Conservation (phyloP, 495 filamentous ascomycete species). For the Penicillium flavigenum region DNA sequence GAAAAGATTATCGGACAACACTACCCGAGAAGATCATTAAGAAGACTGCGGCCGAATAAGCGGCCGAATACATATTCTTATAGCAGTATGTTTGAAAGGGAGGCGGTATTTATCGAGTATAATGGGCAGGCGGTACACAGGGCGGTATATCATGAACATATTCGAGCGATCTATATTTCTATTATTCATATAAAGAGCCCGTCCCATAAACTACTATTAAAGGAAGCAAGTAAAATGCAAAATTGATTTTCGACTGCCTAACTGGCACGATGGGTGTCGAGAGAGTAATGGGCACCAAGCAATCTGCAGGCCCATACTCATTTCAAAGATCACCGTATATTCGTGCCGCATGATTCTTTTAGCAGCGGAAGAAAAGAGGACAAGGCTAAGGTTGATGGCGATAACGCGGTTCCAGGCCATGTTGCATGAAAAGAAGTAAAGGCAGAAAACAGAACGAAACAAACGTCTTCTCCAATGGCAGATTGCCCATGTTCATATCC, state of each 20-base stretch:
- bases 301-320: neutral
- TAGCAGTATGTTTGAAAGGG: no score
- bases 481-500: conserved; percentile 1
- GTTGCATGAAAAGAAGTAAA: conserved; percentile 15
- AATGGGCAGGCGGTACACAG: no score
- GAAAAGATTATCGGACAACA: no score
- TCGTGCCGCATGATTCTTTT: neutral
- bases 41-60: no score
- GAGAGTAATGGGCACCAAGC: neutral
- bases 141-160: neutral
- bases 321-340: neutral
- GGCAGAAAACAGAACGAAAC: conserved; percentile 12
- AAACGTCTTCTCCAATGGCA: conserved; percentile 5
- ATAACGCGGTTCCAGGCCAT: neutral
- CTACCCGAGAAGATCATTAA: no score
- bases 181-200: neutral
- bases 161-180: neutral
- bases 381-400: neutral
- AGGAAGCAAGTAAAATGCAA: neutral
- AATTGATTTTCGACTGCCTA: conserved; percentile 1
- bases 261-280: neutral
- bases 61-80: no score
- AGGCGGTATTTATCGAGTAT: no score
- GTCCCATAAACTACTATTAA: neutral
- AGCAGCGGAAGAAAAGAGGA: neutral